Conservation (phyloP, 495 filamentous ascomycete species). For the Penicillium simplicissimum region DNA sequence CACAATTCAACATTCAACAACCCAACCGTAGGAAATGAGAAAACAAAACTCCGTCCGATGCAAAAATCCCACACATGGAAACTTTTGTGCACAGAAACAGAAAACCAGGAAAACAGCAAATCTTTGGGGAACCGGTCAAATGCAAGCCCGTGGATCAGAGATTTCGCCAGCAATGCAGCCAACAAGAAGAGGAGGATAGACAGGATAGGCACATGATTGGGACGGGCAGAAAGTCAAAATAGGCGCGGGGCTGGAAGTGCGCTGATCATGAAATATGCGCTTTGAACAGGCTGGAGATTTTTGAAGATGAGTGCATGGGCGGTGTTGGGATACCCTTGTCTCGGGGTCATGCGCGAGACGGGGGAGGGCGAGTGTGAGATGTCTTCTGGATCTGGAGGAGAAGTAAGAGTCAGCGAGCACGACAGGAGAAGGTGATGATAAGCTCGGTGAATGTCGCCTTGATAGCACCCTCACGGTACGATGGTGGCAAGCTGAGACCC, state of each 20-base stretch:
- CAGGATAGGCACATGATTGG: too few species aligned
- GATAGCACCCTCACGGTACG: background rate
- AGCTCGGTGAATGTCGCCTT: background rate
- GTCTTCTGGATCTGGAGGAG: background rate
- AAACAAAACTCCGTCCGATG: slow-evolving; percentile 25
- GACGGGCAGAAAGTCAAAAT: background rate
- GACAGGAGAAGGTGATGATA: background rate
- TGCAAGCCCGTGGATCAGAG: slow-evolving; percentile 6
- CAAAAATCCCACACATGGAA: slow-evolving; percentile 19
- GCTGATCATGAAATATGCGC: background rate
- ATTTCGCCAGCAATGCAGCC: slow-evolving; percentile 12
- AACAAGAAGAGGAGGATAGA: background rate
- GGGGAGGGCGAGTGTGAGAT: background rate
- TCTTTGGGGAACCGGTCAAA: slow-evolving; percentile 21
- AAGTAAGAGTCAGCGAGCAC: background rate
- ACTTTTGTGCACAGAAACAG: slow-evolving; percentile 10
- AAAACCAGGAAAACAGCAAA: background rate
- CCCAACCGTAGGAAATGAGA: background rate
- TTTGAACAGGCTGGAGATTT: background rate
- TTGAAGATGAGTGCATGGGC: slow-evolving; percentile 1
- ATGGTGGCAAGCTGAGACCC: background rate
- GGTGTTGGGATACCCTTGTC: slow-evolving; percentile 10
- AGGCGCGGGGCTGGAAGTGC: background rate
- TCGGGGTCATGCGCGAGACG: slow-evolving; percentile 9
- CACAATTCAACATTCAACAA: background rate